Base-by-base conservation (phyloP, 2,329 filamentous ascomycete species). In the Fusarium algeriense region DNA sequence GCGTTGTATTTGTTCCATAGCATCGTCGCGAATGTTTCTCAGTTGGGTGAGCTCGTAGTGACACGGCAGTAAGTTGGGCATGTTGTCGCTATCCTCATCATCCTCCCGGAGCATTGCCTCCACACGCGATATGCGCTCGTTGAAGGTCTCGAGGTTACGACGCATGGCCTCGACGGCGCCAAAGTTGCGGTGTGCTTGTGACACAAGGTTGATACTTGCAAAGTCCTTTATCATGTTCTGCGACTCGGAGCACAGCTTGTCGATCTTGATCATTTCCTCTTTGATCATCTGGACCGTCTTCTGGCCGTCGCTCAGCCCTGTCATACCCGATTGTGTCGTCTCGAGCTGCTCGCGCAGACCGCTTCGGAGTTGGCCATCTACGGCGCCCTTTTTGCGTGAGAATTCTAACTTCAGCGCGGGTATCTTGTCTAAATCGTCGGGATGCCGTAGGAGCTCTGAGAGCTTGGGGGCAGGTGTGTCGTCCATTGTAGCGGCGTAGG, bases 161-260 rank as follows among this genome's bases (percentile, higher is more conserved):
- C 95, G 94, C 94, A 99, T 98, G 76, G 92, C 90, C 84, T 98
- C 92, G 67, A 97, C 95, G 48, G 94, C 93, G 77, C 93, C 93
- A 79, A 99, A 99, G 83, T 99, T 98, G 71, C 95, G 90, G 83
- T 99, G 96, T 73, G 97, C 96, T 82, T 97, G 93, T 60, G 95
- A 95, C 59, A 97, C 93, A 67, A 93, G 85, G 80, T 97, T 96
- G 85, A 97, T 96, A 78, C 94, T 93, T 38, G 92, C 92, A 82
- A 99, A 98, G 85, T 99, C 96, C 78, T 93, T 91, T 78, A 99
- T 97, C 90, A 98, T 98, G 80, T 93, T 94, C 85, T 98, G 95
- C 59, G 95, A 95, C 83, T 99, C 97, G 70, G 95, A 94, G 84
- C 96, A 99, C 71, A 99, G 89, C 83, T 93, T 94, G 85, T 99